These are phyloP conservation scores for Takashimella tepidaria DNA, from an alignment of 1,284 basidiomycete species.

Conservation along the genomic window DNA sequence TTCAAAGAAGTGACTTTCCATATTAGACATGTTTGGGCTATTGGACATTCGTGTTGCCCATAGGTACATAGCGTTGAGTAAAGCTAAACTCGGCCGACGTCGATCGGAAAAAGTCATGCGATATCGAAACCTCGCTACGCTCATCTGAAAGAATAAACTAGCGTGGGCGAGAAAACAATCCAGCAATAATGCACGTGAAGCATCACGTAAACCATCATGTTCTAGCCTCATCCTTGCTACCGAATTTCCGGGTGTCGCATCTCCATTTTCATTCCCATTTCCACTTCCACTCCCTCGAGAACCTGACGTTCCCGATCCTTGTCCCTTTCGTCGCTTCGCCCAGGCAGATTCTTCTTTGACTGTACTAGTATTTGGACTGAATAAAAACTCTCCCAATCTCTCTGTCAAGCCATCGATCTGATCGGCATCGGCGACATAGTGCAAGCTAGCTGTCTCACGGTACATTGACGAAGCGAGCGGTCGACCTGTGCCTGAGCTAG, in stretches of 20 bases:
- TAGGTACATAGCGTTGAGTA: constrained; percentile 45
- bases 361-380: constrained; percentile 22
- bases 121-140: constrained; percentile 38
- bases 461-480: constrained; percentile 15
- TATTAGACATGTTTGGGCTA: constrained; percentile 24
- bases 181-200: constrained; percentile 28
- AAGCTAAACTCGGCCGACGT: constrained; percentile 33
- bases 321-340: constrained; percentile 12
- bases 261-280: not conserved
- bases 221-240: constrained; percentile 21
- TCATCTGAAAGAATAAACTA: constrained; percentile 42
- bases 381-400: constrained; percentile 41
- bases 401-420: constrained; percentile 34
- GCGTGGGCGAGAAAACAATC: constrained; percentile 38
- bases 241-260: not conserved
- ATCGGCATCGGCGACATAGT: constrained; percentile 25
- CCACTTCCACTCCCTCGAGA: not conserved
- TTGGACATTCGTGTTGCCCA: constrained; percentile 42
- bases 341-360: constrained; percentile 14
- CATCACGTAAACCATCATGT: constrained; percentile 32
- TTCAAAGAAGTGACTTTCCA: constrained; percentile 37
- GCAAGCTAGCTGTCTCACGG: constrained; percentile 23
- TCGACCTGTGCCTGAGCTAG: not conserved
- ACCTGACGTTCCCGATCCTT: not conserved
- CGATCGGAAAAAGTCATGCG: constrained; percentile 38